These are phyloP conservation scores for Conticribra weissflogii DNA, from an alignment of 108 stramenopile species.

Conservation along the genomic window DNA sequence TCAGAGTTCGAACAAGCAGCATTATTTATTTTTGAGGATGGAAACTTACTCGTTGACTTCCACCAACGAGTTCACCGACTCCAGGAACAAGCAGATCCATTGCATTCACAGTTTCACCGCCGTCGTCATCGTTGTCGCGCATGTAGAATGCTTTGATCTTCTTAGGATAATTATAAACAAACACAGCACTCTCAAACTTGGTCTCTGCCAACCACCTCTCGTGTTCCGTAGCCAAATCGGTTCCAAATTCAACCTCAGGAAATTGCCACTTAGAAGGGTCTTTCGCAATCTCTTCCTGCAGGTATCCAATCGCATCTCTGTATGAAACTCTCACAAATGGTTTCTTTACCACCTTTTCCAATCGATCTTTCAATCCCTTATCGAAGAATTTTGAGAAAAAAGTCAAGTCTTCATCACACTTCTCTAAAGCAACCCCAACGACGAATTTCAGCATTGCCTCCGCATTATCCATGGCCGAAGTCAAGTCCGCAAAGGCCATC, in stretches of 20 bases:
- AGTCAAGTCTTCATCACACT: conserved; percentile 85
- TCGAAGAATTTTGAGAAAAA: conserved; percentile 96
- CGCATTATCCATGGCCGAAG: conserved; percentile 97
- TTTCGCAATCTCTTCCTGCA: conserved; percentile 95
- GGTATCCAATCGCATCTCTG: conserved; percentile 84
- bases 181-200: conserved; percentile 89
- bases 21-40: too few relatives aligned
- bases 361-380: conserved; percentile 72
- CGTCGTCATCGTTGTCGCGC: conserved; percentile 96
- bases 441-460: conserved; percentile 93
- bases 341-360: conserved; percentile 77
- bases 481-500: conserved; percentile 97
- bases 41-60: conserved; percentile 87
- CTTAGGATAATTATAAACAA: conserved; percentile 99
- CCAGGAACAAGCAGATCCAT: conserved; percentile 99
- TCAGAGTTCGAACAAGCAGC: too few relatives aligned
- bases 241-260: conserved; percentile 98
- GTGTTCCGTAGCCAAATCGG: conserved; percentile 97
- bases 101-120: conserved; percentile 96
- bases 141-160: conserved; percentile 99
- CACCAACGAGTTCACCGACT: conserved; percentile 98
- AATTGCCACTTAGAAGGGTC: conserved; percentile 96
- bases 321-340: conserved; percentile 92
- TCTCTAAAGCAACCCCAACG: conserved; percentile 76
- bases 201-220: conserved; percentile 97